phyloP scores from a whole-genome alignment of 768 basidiomycete genomes.

The Cubamyces lactineus region DNA sequence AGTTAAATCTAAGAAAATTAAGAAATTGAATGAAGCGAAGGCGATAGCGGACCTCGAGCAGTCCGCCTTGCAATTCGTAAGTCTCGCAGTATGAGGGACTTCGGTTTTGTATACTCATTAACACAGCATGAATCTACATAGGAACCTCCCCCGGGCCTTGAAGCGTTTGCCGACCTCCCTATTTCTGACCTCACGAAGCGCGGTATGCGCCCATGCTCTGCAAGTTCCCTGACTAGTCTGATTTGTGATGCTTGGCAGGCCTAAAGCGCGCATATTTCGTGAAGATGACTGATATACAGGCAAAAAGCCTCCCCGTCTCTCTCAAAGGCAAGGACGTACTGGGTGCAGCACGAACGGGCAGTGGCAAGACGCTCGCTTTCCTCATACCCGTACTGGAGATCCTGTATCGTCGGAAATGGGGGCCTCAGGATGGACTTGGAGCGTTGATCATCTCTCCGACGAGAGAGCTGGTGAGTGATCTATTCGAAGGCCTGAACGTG shows the following conservation, averaged over 20 bases:
- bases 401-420: slow-evolving; percentile 69
- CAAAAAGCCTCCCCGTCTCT: slow-evolving; percentile 59
- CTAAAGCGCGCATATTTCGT: slow-evolving; percentile 86
- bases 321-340: slow-evolving; percentile 68
- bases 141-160: slow-evolving; percentile 55
- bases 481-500: background rate
- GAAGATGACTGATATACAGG: slow-evolving; percentile 83
- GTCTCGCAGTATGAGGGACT: slow-evolving; percentile 18
- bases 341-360: slow-evolving; percentile 71
- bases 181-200: slow-evolving; percentile 77
- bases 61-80: slow-evolving; percentile 55
- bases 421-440: slow-evolving; percentile 75
- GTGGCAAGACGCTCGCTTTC: slow-evolving; percentile 77
- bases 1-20: slow-evolving; percentile 38
- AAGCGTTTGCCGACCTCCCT: slow-evolving; percentile 73
- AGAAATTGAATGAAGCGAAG: slow-evolving; percentile 51
- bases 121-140: slow-evolving; percentile 34
- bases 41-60: slow-evolving; percentile 53
- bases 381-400: slow-evolving; percentile 68
- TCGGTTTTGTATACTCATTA: slow-evolving; percentile 21
- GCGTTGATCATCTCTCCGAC: slow-evolving; percentile 95
- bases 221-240: background rate
- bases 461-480: slow-evolving; percentile 69
- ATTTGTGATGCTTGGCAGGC: slow-evolving; percentile 46
- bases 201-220: slow-evolving; percentile 44